Evolutionary conservation across 805 yeast genomes (phyloP).

Genomic region (Yarrowia sp.): DNA sequence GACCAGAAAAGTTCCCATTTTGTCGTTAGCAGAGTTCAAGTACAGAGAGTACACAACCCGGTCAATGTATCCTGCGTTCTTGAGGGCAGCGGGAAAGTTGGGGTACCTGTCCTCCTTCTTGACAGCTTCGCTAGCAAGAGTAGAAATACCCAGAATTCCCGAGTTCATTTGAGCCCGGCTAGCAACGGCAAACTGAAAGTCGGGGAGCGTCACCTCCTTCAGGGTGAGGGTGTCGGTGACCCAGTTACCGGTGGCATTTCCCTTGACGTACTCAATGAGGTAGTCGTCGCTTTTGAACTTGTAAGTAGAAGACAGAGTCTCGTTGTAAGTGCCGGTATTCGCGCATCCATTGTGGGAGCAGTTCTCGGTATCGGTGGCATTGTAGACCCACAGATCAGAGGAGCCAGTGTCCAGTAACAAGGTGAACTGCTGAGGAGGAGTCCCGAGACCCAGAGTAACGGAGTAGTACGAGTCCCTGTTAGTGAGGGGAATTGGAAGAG

Average conservation of each 20-base stretch:
- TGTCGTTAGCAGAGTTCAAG: not conserved
- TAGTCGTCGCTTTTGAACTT: no score
- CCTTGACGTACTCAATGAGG: no score
- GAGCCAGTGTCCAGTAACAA: not conserved
- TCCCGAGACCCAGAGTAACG: not conserved
- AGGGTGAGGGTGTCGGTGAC: not conserved
- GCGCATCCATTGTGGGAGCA: not conserved
- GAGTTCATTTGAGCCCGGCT: not conserved
- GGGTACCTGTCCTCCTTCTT: not conserved
- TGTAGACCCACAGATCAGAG: slow-evolving; percentile 4
- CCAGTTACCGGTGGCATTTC: no score
- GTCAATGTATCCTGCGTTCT: not conserved
- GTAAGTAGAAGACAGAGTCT: no score
- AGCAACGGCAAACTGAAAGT: not conserved
- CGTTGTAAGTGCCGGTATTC: not conserved
- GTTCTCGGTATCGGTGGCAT: not conserved
- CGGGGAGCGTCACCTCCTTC: not conserved
- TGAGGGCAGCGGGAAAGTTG: not conserved
- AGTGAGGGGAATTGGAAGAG: not conserved
- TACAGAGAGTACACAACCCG: not conserved
- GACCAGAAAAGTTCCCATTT: not conserved
- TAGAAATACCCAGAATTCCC: not conserved
- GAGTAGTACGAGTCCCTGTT: not conserved
- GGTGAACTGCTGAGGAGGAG: not conserved
- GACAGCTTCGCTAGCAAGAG: not conserved